Percentiles rank a stretch among this genome's conserved stretches.
Conservation (phyloP, 176 grass and related monocot species). For the Aegilops tauschii region DNA sequence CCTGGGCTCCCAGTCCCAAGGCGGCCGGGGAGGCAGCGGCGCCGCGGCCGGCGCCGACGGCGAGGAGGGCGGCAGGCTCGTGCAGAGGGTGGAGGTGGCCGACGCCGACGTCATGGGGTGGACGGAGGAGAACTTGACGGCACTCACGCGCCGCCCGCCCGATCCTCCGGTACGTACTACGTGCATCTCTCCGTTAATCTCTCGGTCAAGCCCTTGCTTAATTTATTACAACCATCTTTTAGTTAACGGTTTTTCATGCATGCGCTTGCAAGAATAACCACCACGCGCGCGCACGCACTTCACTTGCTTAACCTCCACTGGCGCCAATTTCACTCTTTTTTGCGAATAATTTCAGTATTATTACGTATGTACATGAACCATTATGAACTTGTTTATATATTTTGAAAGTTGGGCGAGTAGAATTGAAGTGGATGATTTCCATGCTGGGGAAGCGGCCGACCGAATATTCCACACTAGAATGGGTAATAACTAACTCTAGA, state of each 20-base stretch:
- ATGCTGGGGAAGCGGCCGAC: not conserved
- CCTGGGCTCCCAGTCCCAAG: slow-evolving; percentile 31
- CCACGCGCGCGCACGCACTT: slow-evolving; percentile 3
- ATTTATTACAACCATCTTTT: not conserved
- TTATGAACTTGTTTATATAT: not conserved
- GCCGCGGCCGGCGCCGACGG: not conserved
- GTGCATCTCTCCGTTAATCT: not conserved
- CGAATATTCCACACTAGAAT: not conserved
- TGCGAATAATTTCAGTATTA: no score
- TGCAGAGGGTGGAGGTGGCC: slow-evolving; percentile 41
- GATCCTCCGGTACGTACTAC: slow-evolving; percentile 27
- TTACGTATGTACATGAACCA: no score
- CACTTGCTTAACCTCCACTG: not conserved
- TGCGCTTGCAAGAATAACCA: not conserved
- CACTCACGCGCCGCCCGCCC: slow-evolving; percentile 31
- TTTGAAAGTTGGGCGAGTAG: not conserved
- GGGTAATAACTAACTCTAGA: not conserved
- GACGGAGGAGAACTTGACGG: slow-evolving; percentile 45
- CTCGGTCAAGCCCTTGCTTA: slow-evolving; percentile 1
- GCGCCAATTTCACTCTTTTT: not conserved
- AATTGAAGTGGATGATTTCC: not conserved
- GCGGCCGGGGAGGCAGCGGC: not conserved
- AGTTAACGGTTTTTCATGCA: not conserved
- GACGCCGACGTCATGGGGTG: slow-evolving; percentile 50
- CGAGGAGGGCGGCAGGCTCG: slow-evolving; percentile 20